phyloP scores from a whole-genome alignment of 2,329 filamentous ascomycete genomes.

The Paramyrothecium sp. region DNA sequence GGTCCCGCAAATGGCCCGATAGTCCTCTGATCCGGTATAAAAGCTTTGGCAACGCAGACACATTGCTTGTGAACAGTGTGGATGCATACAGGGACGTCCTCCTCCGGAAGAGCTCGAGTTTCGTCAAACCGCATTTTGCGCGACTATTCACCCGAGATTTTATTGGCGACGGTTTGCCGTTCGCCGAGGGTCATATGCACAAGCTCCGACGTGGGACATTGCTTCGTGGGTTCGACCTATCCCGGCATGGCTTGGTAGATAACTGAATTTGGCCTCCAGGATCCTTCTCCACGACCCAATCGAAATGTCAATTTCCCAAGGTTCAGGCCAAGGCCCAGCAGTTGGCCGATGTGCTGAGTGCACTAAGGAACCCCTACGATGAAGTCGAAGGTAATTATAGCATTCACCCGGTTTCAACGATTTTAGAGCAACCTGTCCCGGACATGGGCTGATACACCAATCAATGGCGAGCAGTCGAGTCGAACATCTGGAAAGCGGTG shows the following conservation, averaged over 20 bases:
- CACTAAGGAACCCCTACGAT: conserved; percentile 13
- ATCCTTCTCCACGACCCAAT: conserved; percentile 26
- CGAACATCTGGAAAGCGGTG: too few relatives aligned
- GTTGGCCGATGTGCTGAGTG: conserved; percentile 18
- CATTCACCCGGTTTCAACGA: too few relatives aligned
- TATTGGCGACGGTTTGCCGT: conserved; percentile 30
- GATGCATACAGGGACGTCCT: conserved; percentile 23
- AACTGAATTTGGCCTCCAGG: conserved; percentile 8
- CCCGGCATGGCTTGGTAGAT: not conserved
- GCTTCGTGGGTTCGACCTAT: conserved; percentile 15
- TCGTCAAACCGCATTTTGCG: conserved; percentile 22
- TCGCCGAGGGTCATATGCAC: conserved; percentile 33
- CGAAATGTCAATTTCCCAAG: conserved; percentile 25
- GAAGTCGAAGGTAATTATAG: too few relatives aligned
- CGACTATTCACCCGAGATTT: too few relatives aligned
- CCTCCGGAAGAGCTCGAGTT: conserved; percentile 20
- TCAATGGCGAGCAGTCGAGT: conserved; percentile 16
- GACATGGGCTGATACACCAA: too few relatives aligned
- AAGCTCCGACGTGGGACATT: conserved; percentile 31
- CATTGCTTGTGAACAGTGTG: conserved; percentile 21
- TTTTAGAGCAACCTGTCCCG: too few relatives aligned
- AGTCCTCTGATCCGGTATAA: conserved; percentile 25
- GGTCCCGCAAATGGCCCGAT: conserved; percentile 24
- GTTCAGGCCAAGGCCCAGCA: conserved; percentile 31
- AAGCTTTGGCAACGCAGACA: conserved; percentile 21